Percentiles rank a stretch among this genome's conserved stretches.
Evolutionary conservation across 2,329 filamentous ascomycete species (phyloP).

Genomic region (Stagonosporopsis cucurbitacearum): DNA sequence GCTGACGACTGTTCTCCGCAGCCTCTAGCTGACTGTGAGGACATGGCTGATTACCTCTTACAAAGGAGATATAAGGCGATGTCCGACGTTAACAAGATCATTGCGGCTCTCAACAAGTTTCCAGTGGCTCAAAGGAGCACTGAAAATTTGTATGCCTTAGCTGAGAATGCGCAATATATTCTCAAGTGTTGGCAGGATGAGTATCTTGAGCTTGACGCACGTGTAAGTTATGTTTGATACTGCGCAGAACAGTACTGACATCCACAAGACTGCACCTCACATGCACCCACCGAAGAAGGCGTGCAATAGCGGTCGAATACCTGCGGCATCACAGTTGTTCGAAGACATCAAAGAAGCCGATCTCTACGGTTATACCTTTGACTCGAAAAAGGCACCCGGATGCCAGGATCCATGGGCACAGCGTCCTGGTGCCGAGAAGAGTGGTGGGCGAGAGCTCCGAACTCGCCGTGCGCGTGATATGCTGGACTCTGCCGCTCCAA

Average conservation of each 20-base stretch:
- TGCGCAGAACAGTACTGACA: constrained; percentile 2
- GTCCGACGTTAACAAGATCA: constrained; percentile 51
- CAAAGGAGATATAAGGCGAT: constrained; percentile 51
- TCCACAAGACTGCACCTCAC: constrained; percentile 56
- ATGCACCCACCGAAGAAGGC: constrained; percentile 59
- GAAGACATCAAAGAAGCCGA: constrained; percentile 67
- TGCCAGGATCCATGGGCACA: constrained; percentile 65
- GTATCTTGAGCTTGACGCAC: constrained; percentile 61
- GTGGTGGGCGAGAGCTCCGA: constrained; percentile 55
- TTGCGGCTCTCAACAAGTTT: constrained; percentile 53
- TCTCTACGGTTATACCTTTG: constrained; percentile 66
- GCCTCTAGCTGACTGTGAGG: constrained; percentile 45
- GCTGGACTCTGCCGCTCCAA: constrained; percentile 46
- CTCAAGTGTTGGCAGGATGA: constrained; percentile 65
- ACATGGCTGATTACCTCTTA: constrained; percentile 51
- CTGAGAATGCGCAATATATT: constrained; percentile 60
- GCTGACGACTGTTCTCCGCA: constrained; percentile 37
- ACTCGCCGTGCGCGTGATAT: constrained; percentile 52
- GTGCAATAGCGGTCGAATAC: constrained; percentile 55
- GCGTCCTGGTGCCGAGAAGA: constrained; percentile 53
- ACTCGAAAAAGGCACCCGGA: constrained; percentile 57
- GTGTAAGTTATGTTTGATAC: constrained; percentile 29
- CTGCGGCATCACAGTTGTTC: constrained; percentile 56
- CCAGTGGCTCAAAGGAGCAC: constrained; percentile 53
- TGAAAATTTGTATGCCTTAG: constrained; percentile 62